phyloP scores from a whole-genome alignment of 2,329 filamentous ascomycete species.

The Hirsutella minnesotensis region DNA sequence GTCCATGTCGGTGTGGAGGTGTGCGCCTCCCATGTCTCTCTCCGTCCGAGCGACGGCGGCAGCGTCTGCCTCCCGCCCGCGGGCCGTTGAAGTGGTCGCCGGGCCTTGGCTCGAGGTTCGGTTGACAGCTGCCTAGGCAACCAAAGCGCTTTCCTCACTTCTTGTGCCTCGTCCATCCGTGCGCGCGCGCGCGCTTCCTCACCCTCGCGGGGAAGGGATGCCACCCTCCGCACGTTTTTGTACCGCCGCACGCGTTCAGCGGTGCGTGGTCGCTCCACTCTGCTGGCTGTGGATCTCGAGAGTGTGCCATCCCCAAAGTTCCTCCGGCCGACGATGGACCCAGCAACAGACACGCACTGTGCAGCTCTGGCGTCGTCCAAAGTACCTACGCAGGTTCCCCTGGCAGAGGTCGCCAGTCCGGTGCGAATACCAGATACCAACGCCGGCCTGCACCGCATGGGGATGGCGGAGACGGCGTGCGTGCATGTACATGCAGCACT shows the following conservation, averaged over 20 bases:
- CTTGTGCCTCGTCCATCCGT: too few relatives aligned
- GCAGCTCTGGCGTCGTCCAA: too few relatives aligned
- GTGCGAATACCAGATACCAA: too few relatives aligned
- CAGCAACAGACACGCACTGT: too few relatives aligned
- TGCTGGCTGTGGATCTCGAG: neutral
- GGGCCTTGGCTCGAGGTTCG: too few relatives aligned
- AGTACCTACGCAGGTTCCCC: too few relatives aligned
- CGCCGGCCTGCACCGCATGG: neutral
- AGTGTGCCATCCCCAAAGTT: neutral
- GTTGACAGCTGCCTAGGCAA: too few relatives aligned
- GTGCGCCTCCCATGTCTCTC: neutral
- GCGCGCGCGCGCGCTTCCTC: neutral
- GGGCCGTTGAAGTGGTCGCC: neutral
- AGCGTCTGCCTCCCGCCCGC: neutral
- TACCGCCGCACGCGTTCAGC: neutral
- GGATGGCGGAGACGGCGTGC: neutral
- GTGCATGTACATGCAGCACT: neutral
- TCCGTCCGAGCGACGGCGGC: neutral
- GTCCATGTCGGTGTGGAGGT: neutral
- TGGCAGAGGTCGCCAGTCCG: too few relatives aligned
- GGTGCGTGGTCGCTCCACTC: neutral
- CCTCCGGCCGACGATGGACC: too few relatives aligned
- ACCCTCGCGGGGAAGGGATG: neutral
- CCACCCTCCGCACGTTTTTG: neutral
- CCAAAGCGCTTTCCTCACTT: too few relatives aligned